Evolutionary conservation across 176 grass and related monocot species (phyloP).

Genomic region (Cymbopogon citratus): DNA sequence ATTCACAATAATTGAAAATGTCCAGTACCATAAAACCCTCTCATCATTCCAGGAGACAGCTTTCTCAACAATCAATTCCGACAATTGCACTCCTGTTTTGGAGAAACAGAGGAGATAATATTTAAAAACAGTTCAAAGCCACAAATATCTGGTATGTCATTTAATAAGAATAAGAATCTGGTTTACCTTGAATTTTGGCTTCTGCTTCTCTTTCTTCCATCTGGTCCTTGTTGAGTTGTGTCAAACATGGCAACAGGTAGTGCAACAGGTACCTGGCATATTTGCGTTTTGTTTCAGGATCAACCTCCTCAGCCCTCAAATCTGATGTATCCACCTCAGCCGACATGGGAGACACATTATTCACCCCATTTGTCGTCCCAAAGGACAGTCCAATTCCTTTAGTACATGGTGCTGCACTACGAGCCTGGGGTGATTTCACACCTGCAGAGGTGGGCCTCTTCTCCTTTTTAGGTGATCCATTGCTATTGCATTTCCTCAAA

Average conservation of each 20-base stretch:
- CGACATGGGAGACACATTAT: background rate
- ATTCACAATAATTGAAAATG: background rate
- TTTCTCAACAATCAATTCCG: slow-evolving; percentile 34
- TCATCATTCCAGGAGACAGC: slow-evolving; percentile 44
- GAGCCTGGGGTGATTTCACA: background rate
- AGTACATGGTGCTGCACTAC: background rate
- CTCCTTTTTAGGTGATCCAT: background rate
- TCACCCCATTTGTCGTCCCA: background rate
- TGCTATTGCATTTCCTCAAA: background rate
- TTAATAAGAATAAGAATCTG: background rate
- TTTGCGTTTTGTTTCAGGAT: slow-evolving; percentile 25
- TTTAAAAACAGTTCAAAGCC: slow-evolving; percentile 3
- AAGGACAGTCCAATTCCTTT: background rate
- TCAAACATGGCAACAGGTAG: slow-evolving; percentile 55
- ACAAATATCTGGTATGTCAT: background rate
- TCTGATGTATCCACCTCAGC: background rate
- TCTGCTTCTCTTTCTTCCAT: slow-evolving; percentile 52
- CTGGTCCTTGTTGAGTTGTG: slow-evolving; percentile 45
- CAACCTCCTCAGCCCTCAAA: slow-evolving; percentile 1
- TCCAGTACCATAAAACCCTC: slow-evolving; percentile 51
- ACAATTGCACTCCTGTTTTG: slow-evolving; percentile 37
- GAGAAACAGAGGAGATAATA: background rate
- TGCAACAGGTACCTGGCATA: slow-evolving; percentile 51
- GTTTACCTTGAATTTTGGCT: slow-evolving; percentile 45
- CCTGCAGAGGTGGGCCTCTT: background rate